Evolutionary conservation across 176 grass and related monocot genomes (phyloP), one percentile per base, ranked within the genome.

Genomic region (Zoysia japonica): DNA sequence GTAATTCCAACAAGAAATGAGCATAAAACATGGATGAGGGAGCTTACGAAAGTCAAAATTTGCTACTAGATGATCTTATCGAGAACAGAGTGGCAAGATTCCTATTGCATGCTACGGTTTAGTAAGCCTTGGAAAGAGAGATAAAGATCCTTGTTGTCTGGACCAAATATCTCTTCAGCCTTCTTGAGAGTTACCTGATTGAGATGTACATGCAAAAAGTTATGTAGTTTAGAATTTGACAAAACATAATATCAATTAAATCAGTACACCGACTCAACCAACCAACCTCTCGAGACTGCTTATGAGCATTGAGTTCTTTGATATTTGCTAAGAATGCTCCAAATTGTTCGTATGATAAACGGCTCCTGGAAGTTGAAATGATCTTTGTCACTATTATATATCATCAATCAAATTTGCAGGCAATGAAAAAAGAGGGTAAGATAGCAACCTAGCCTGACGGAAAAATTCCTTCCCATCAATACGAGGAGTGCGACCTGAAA

Each of bases 391-490:
- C 65, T 44, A 59, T n/a, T 7, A 72, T 67, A 50, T 3, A 80
- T 14, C 42, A 88, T 47, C 1, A 48, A 70, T 80, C 42, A 38
- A n/a, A 50, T 72, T 70, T 64, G 9, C 0, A 17, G 0, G 16
- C n/a, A 60, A 19, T 52, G 45, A 71, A 7, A 61, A 61, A 80
- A 61, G 13, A 77, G n/a, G 13, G 11, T 6, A 51, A 75, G 77
- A 60, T 4, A 54, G 67, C 41, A 87, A 87, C 96, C 96, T 93
- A 74, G 92, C 96, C 78, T 93, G 92, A 14, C 90, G 88, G 78
- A 99, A 99, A 74, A 99, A 99, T 84, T 96, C 96, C 70, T 99
- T 99, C 46, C 96, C 96, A 86, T 93, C 96, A 52, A 99, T 82
- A 16, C 87, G 90, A 82, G 96, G 92, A 73, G 77, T 87, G 8